Evolutionary conservation across 1,139 yeast species (phyloP), one percentile per base, ranked within the genome.

Genomic region (Saccharomyces uvarum): DNA sequence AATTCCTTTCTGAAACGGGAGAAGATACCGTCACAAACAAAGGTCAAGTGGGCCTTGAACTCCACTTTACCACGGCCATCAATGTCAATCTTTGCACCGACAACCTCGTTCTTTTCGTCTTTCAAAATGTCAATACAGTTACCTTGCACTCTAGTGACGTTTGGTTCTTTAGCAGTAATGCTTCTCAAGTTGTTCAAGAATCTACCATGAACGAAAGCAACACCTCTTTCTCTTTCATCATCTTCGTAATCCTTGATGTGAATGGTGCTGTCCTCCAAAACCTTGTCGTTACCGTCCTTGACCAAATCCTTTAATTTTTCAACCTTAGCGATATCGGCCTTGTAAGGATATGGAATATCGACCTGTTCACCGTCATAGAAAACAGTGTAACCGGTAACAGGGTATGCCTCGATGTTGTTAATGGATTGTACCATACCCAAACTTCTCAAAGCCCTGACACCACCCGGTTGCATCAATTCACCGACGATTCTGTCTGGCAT

Each of bases 401-500:
- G 81, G 19, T 81, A 79, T 11, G 97, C 97, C 51, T 84, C 93
- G 55, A 93, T 93, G 57, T 81, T 81, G 64, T 89, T 88, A 48
- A 93, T 74, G 1, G 96, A 84, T 59, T 82, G 81, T 28, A 80
- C 79, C 87, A 93, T 82, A 3, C 97, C 98, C 33, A 93, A 75
- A 61, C 87, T 84, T 61, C 79, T 76, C 57, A 93, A 76, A 0
- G 97, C 95, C 67, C 86, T 81, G 41, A 91, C 75, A 13, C 99
- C 99, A 28, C 90, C 93, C 3, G 99, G 99, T 71, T 93, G 99
- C 78, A 93, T 78, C 65, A 93, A 78, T 70, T 93, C 99, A 47
- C 99, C 99, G 44, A 93, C 99, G 56, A 93, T 93, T 63, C 99
- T 80, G 70, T 93, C 97, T 1, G 99, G 99, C 69, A 83, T 87